Evolutionary conservation across 169 alveolate genomes (phyloP).

Genomic region (Pseudocohnilembus persalinus): DNA sequence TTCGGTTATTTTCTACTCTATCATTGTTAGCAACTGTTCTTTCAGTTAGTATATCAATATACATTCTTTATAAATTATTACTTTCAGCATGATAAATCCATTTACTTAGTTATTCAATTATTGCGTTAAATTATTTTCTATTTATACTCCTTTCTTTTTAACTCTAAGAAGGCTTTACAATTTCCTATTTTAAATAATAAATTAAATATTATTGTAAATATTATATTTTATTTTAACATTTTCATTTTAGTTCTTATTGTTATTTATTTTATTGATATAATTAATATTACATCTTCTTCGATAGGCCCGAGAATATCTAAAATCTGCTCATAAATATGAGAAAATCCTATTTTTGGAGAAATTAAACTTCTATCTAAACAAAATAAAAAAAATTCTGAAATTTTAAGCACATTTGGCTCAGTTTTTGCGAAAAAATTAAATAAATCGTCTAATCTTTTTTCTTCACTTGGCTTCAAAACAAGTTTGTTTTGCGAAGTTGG

Average conservation of each 20-base stretch:
- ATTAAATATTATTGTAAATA: too few species aligned
- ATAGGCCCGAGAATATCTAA: constrained; percentile 13
- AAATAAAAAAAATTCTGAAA: constrained; percentile 22
- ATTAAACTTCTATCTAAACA: constrained; percentile 8
- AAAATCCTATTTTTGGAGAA: not conserved
- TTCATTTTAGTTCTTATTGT: not conserved
- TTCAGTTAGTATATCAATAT: constrained; percentile 15
- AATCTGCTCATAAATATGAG: constrained; percentile 1
- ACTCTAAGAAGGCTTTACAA: not conserved
- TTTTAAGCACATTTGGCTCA: not conserved
- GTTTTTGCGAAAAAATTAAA: constrained; percentile 7
- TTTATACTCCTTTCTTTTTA: constrained; percentile 10
- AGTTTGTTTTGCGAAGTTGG: not conserved
- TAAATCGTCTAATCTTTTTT: constrained; percentile 25
- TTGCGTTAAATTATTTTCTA: constrained; percentile 3
- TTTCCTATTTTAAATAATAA: not conserved
- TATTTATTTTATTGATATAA: too few species aligned
- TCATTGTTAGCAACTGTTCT: constrained; percentile 12
- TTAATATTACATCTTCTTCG: not conserved
- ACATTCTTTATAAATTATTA: constrained; percentile 10
- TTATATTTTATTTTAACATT: too few species aligned
- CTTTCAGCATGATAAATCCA: constrained; percentile 9
- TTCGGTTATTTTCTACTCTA: not conserved
- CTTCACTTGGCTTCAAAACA: constrained; percentile 15
- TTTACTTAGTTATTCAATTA: constrained; percentile 1